phyloP scores from a whole-genome alignment of 2,329 filamentous ascomycete species.

The Metarhizium anisopliae region DNA sequence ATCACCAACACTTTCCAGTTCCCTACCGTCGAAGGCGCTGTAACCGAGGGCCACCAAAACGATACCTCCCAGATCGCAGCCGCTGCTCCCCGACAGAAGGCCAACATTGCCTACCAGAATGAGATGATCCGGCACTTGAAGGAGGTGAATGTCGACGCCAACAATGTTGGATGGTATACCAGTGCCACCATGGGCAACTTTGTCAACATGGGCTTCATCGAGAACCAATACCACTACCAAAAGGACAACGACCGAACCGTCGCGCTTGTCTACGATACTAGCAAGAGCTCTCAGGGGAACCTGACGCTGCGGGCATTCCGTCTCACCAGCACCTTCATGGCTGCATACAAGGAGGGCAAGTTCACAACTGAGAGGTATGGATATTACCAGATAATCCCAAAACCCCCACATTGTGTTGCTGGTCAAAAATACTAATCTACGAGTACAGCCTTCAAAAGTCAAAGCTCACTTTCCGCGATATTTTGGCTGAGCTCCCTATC shows the following conservation, averaged over 20 bases:
- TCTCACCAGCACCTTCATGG: conserved; percentile 78
- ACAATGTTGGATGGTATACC: conserved; percentile 97
- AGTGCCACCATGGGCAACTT: conserved; percentile 99
- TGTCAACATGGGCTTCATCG: conserved; percentile 86
- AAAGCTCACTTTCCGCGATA: conserved; percentile 87
- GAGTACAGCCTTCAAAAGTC: conserved; percentile 76
- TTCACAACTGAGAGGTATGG: conserved; percentile 90
- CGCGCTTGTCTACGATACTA: conserved; percentile 89
- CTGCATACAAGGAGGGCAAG: conserved; percentile 91
- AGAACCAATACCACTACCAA: conserved; percentile 98
- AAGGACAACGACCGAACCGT: conserved; percentile 86
- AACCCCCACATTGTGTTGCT: background rate
- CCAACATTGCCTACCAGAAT: conserved; percentile 78
- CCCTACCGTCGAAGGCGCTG: conserved; percentile 67
- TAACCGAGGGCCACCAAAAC: conserved; percentile 65
- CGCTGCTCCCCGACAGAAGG: conserved; percentile 84
- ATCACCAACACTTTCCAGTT: conserved; percentile 95
- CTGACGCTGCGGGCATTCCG: conserved; percentile 87
- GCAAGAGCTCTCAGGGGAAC: conserved; percentile 85
- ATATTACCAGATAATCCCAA: background rate
- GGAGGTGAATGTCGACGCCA: conserved; percentile 97
- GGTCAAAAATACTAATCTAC: background rate
- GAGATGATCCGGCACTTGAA: conserved; percentile 97
- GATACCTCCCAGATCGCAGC: conserved; percentile 69
- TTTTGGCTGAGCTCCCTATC: conserved; percentile 83